Evolutionary conservation across 2,329 filamentous ascomycete species (phyloP).

Genomic region (Cercospora zeae-maydis): DNA sequence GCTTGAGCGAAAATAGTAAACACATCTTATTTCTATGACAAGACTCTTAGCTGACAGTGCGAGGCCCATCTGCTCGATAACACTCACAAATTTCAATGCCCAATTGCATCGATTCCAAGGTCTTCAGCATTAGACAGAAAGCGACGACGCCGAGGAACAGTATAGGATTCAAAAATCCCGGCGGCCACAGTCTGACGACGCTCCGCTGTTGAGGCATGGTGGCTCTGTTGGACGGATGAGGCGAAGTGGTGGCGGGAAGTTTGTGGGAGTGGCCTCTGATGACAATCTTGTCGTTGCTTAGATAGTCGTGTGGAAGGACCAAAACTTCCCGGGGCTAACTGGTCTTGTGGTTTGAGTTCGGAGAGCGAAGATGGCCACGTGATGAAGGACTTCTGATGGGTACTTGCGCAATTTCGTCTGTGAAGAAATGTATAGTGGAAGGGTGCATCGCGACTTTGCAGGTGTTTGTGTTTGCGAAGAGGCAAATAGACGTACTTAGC

Average conservation of each 20-base stretch:
- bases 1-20: neutral
- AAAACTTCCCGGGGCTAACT: neutral
- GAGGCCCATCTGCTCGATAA: neutral
- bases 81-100: neutral
- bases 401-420: neutral
- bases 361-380: neutral
- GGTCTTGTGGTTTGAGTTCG: neutral
- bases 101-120: neutral
- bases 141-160: conserved; percentile 4
- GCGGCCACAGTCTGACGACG: neutral
- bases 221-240: neutral
- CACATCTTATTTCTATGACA: neutral
- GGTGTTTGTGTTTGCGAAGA: neutral
- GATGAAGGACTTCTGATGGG: neutral
- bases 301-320: neutral
- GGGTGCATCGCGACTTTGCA: neutral
- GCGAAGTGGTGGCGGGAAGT: neutral
- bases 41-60: neutral
- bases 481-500: too few species aligned
- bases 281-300: neutral
- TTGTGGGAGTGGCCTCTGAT: neutral
- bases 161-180: neutral
- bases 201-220: neutral
- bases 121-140: neutral
- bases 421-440: neutral